Evolutionary conservation across 139 green algal species (phyloP), one percentile per base, ranked within the genome.

Genomic region (Desmodesmus armatus): DNA sequence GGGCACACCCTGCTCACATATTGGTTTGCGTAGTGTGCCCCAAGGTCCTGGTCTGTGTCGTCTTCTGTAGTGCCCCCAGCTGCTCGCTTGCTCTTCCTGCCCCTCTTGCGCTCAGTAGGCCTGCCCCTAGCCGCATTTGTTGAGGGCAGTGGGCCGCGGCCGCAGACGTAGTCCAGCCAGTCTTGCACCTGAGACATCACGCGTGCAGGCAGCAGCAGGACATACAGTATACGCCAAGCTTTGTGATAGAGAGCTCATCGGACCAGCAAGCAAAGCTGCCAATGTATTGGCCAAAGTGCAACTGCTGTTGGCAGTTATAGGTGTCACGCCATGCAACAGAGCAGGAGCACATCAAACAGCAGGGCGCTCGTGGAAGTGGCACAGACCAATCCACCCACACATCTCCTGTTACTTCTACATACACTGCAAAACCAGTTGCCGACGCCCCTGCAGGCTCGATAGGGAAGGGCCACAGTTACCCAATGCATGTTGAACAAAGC

Each of bases 121-220:
- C 62, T 63, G 6, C 77, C 78, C 5, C 78, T 35, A 23, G 62
- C n/a, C 78, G 77, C 77, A n/a, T 77, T 77, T 62, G 39, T 84
- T 1, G 78, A 63, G 1, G 78, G 60, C 31, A 77, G 43, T 1
- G 53, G 31, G 19, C 2, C 27, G 21, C 65, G 63, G 63, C 78
- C 78, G 39, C 76, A 15, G 13, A 84, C 37, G 40, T 51, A 84
- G 62, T 84, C 78, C 62, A 84, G 78, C 78, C 78, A 84, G 43
- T 84, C 78, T 5, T 40, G 62, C 63, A 84, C 78, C 78, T 84
- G 78, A n/a, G n/a, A n/a, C n/a, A n/a, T n/a, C n/a, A n/a, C n/a
- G n/a, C n/a, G n/a, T n/a, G n/a, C n/a, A n/a, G n/a, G n/a, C 62
- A 70, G 2, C 62, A 70, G 29, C 4, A 37, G 47, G 47, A 13